Evolutionary conservation across 1,284 basidiomycete species (phyloP), one percentile per base, ranked within the genome.

Genomic region (Sporisorium reilianum): DNA sequence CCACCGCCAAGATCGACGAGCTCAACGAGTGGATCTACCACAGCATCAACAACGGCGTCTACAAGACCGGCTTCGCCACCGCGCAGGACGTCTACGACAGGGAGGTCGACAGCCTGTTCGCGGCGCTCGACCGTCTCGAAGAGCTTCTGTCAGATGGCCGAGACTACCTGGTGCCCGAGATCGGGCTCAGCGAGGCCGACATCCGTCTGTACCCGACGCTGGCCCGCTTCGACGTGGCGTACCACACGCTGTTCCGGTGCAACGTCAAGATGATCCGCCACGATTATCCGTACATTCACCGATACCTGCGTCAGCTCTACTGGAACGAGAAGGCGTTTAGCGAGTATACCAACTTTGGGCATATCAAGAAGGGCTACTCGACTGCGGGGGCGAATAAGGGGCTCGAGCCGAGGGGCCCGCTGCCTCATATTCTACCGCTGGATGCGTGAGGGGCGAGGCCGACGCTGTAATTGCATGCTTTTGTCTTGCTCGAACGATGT

Each of bases 261-360:
- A 95, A 96, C 87, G 85, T 70, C 16, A 36, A 59, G 48, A 74
- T 68, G 62, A 76, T 79, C 52, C 53, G 77, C 5, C 57, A 69
- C 42, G 75, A 70, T 49, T 79, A 74, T 54, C 74, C 74, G 26
- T 34, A 65, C 30, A 66, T 79, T n/a, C 65, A 79, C 30, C 22
- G 42, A 2, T 85, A 93, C 93, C 84, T 93, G 86, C 91, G 90
- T 85, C 90, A 91, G 79, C 86, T 97, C 36, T 97, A 97, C 86
- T 97, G 94, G 94, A 91, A 91, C 74, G 87, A 91, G 75, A 87
- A 90, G 1, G 93, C 93, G 3, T 97, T 97, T 90, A 91, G 91
- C 84, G 89, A 90, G 30, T 91, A 90, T 25, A 95, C 93, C 58
- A 88, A 94, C 85, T 96, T 96, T 85, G 89, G 86, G 80, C 78